These are phyloP conservation scores for Onygena corvina DNA, from an alignment of 2,329 filamentous ascomycete genomes.

Conservation along the genomic window DNA sequence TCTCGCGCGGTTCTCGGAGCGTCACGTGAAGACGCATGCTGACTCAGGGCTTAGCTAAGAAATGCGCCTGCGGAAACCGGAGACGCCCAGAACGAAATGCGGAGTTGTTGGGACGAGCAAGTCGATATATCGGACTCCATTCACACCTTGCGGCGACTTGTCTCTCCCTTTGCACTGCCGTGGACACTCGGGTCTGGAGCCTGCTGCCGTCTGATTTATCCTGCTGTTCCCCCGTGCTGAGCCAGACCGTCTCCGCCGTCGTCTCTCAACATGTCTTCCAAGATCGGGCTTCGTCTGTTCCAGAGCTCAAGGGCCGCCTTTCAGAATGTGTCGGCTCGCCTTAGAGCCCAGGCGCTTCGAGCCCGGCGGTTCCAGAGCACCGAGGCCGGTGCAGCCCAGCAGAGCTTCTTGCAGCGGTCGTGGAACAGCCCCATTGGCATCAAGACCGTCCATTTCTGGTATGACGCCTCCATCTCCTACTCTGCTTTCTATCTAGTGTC, in stretches of 20 bases:
- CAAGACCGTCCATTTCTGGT: slow-evolving; percentile 99
- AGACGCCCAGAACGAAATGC: background rate
- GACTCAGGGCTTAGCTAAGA: background rate
- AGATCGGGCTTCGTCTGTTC: slow-evolving; percentile 47
- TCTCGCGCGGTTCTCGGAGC: too few relatives aligned
- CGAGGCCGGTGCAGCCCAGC: slow-evolving; percentile 38
- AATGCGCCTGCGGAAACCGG: slow-evolving; percentile 5
- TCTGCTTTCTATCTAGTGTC: background rate
- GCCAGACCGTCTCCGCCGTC: background rate
- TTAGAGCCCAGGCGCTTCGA: slow-evolving; percentile 39
- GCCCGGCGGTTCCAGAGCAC: slow-evolving; percentile 61
- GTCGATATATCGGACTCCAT: background rate
- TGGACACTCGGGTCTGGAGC: background rate
- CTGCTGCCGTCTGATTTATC: background rate
- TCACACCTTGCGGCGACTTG: too few relatives aligned
- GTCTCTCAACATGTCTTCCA: slow-evolving; percentile 41
- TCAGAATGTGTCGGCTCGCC: slow-evolving; percentile 44
- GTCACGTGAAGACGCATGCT: background rate
- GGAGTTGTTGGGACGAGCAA: background rate
- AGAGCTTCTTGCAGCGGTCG: slow-evolving; percentile 57
- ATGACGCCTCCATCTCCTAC: slow-evolving; percentile 15
- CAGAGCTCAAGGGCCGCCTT: slow-evolving; percentile 39
- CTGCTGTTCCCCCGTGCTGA: background rate
- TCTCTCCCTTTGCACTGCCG: background rate
- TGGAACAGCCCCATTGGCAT: slow-evolving; percentile 71